A percentile compares a stretch with the other conserved stretches of the same genome.
Evolutionary conservation across 2,329 filamentous ascomycete genomes (phyloP).

Genomic region (Diaporthe citriasiana): DNA sequence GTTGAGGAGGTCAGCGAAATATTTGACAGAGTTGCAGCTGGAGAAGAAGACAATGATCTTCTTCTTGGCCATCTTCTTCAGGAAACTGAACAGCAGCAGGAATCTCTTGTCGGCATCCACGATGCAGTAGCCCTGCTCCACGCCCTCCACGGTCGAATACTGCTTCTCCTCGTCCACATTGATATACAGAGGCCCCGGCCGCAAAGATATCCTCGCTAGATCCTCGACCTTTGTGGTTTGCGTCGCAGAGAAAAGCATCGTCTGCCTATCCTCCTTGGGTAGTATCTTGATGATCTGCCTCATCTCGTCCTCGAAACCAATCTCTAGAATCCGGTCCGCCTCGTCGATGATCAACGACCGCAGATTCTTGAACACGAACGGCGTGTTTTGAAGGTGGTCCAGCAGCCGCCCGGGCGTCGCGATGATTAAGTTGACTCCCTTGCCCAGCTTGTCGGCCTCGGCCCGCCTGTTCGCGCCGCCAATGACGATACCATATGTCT

Average conservation of each 20-base stretch:
- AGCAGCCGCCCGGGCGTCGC: slow-evolving; percentile 93
- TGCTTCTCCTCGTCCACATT: slow-evolving; percentile 94
- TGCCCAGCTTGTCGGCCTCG: slow-evolving; percentile 92
- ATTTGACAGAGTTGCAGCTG: slow-evolving; percentile 93
- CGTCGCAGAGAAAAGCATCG: slow-evolving; percentile 98
- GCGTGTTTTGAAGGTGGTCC: slow-evolving; percentile 94
- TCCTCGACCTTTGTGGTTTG: slow-evolving; percentile 99
- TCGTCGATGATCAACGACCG: slow-evolving; percentile 96
- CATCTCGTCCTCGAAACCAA: slow-evolving; percentile 99
- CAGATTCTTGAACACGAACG: slow-evolving; percentile 92
- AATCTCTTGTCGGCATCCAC: slow-evolving; percentile 96
- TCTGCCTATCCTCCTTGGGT: slow-evolving; percentile 88
- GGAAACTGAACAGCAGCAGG: slow-evolving; percentile 91
- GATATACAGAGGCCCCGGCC: slow-evolving; percentile 93
- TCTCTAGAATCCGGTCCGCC: slow-evolving; percentile 95
- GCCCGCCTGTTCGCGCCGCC: slow-evolving; percentile 92
- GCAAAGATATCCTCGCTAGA: slow-evolving; percentile 91
- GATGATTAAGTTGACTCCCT: slow-evolving; percentile 95
- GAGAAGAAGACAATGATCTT: slow-evolving; percentile 99
- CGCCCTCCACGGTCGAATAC: slow-evolving; percentile 90
- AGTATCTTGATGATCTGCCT: slow-evolving; percentile 95
- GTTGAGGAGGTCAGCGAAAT: slow-evolving; percentile 94
- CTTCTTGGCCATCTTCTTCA: slow-evolving; percentile 92
- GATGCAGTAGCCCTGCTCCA: slow-evolving; percentile 96
- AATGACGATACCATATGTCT: slow-evolving; percentile 95